Conservation (phyloP, 202 grass and related monocot species). For the Cymbopogon flexuosus region DNA sequence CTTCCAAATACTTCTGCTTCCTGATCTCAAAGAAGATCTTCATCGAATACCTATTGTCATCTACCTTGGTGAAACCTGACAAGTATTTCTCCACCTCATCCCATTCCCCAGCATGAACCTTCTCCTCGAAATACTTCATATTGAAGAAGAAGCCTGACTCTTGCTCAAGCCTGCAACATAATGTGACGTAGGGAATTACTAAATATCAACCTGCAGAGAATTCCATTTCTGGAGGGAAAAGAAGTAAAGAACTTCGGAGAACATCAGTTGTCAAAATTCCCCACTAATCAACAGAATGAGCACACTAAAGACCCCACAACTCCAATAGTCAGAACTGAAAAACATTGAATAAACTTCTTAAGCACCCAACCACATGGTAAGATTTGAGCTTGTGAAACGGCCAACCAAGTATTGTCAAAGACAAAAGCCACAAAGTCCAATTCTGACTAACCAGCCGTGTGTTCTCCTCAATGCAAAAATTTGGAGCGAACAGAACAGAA, state of each 20-base stretch:
- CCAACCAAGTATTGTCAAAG: neutral
- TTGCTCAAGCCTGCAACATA: constrained; percentile 75
- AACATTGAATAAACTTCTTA: neutral
- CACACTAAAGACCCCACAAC: neutral
- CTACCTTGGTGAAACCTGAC: constrained; percentile 96
- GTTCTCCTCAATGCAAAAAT: neutral
- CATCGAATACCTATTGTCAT: constrained; percentile 99
- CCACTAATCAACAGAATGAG: neutral
- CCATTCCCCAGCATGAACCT: constrained; percentile 81
- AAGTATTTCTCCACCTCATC: constrained; percentile 95
- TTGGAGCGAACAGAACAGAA: neutral
- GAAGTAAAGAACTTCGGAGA: neutral
- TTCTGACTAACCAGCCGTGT: neutral
- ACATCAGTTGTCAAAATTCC: neutral
- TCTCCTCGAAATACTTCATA: constrained; percentile 95
- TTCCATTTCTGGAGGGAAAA: neutral
- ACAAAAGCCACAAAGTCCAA: neutral
- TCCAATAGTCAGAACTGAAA: neutral
- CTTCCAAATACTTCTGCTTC: constrained; percentile 98
- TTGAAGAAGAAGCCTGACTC: constrained; percentile 96
- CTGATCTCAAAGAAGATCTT: constrained; percentile 99
- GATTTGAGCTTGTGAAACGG: neutral
- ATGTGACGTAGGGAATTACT: constrained; percentile 16
- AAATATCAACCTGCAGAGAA: neutral
- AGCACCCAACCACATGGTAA: neutral